Evolutionary conservation across 2,329 filamentous ascomycete genomes (phyloP).

Genomic region (Diplodia sapinea): DNA sequence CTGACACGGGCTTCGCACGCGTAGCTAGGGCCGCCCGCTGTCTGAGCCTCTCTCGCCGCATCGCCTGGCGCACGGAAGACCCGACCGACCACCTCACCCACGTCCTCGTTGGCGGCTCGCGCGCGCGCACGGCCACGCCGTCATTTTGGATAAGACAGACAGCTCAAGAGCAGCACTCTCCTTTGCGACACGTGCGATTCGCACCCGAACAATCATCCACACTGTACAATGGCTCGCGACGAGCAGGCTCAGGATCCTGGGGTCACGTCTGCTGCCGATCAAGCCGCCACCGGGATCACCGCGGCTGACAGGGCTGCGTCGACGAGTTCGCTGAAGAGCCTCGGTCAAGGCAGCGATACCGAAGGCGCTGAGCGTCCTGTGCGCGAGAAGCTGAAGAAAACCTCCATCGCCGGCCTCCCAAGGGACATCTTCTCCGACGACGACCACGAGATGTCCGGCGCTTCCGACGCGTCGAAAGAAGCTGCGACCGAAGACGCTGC

Average conservation of each 20-base stretch:
- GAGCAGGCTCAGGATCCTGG: slow-evolving; percentile 37
- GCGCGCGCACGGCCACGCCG: slow-evolving; percentile 23
- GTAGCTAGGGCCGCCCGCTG: slow-evolving; percentile 23
- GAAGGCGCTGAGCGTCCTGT: slow-evolving; percentile 63
- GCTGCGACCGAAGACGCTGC: background rate
- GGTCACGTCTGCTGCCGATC: slow-evolving; percentile 32
- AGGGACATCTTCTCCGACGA: background rate
- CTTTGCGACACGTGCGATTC: slow-evolving; percentile 1
- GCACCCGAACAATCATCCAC: slow-evolving; percentile 17
- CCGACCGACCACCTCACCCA: slow-evolving; percentile 17
- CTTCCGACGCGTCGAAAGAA: slow-evolving; percentile 30
- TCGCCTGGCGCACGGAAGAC: slow-evolving; percentile 24
- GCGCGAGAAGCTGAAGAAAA: slow-evolving; percentile 66
- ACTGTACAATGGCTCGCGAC: slow-evolving; percentile 38
- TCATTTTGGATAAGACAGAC: slow-evolving; percentile 28
- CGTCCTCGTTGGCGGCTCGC: slow-evolving; percentile 24
- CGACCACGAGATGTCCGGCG: slow-evolving; percentile 37
- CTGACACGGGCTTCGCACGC: slow-evolving; percentile 14
- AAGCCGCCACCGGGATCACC: slow-evolving; percentile 25
- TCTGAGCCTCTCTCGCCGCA: slow-evolving; percentile 22
- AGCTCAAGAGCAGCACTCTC: slow-evolving; percentile 3
- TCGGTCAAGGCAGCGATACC: slow-evolving; percentile 48
- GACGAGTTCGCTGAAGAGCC: slow-evolving; percentile 36
- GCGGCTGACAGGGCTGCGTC: slow-evolving; percentile 33
- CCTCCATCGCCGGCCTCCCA: slow-evolving; percentile 58